Base-by-base conservation (phyloP, 2,329 filamentous ascomycete species). In the Curvularia spicifera region DNA sequence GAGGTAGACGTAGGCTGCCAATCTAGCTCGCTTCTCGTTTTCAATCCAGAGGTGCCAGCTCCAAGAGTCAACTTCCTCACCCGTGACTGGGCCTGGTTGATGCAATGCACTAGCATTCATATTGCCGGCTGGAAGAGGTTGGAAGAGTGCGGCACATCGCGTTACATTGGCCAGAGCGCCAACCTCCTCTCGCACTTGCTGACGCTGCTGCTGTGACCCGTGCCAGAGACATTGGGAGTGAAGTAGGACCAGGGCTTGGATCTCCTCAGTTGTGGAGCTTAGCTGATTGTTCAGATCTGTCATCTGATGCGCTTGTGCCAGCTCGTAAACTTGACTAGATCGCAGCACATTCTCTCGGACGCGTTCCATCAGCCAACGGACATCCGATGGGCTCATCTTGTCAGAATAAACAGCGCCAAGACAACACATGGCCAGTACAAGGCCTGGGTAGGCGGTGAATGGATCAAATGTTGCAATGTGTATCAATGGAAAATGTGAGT, bases 361-460 rank as follows among this genome's bases (percentile, higher is more conserved):
- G 51, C 85, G 81, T 57, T 89, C 85, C 82, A 89, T 90, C 75
- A 91, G 82, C 71, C 87, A 85, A 61, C 89, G 86, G 63, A 89
- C 87, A 64, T 89, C 82, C 59, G 82, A 78, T 44, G 87, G 76
- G 28, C 81, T 79, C 60, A 90, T 78, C 60, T 82, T 82, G 53
- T 89, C 83, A 51, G 89, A 91, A 76, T 92, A 93, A 56, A 90
- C 89, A 40, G 89, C 89, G 37, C 90, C 90, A 67, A 91, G 82
- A 72, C 87, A 91, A 69, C 89, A 87, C 81, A 93, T 89, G 60
- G 84, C 83, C 59, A 90, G 82, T 49, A 91, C 79, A 60, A 92
- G 81, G 63, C 88, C 87, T 59, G 87, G 86, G 72, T 89, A 87
- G 46, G 87, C 85, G 61, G 87, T 83, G 60, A 84, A 80, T 52